Percentiles rank a stretch among this genome's conserved stretches.
These are phyloP conservation scores for Pseudogymnoascus sp. DNA, from an alignment of 2,329 filamentous ascomycete genomes.

Conservation along the genomic window DNA sequence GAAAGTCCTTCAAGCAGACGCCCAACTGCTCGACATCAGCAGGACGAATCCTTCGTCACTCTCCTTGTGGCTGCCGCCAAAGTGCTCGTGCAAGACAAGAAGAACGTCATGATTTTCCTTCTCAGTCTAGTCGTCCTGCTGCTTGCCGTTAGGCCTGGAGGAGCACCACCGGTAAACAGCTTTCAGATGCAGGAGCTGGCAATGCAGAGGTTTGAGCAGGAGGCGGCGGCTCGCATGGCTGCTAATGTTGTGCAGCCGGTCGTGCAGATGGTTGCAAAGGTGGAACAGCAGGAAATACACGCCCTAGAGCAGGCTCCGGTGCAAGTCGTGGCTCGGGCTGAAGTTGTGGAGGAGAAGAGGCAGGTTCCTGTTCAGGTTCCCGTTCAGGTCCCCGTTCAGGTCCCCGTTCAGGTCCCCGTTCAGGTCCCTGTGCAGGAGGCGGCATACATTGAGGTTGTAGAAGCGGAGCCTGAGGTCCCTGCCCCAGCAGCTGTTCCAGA, in stretches of 20 bases:
- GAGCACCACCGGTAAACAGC: not conserved
- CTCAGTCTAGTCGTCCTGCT: conserved; percentile 49
- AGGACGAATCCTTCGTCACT: conserved; percentile 44
- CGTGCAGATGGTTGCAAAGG: not conserved
- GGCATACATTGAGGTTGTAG: not conserved
- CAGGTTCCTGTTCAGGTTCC: not conserved
- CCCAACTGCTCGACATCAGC: not conserved
- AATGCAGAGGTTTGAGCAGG: not conserved
- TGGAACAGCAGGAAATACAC: not conserved
- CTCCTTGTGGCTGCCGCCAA: conserved; percentile 48
- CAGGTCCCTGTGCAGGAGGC: not conserved
- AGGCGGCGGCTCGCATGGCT: not conserved
- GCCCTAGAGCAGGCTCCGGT: not conserved
- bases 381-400: not conserved
- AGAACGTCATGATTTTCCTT: conserved; percentile 51
- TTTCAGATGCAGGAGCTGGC: not conserved
- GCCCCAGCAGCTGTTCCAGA: not conserved
- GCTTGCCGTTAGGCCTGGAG: conserved; percentile 36
- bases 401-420: not conserved
- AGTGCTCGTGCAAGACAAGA: conserved; percentile 50
- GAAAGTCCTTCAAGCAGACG: not conserved
- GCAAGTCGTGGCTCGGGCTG: not conserved
- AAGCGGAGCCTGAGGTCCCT: not conserved
- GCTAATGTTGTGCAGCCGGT: not conserved
- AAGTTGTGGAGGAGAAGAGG: not conserved